Percentiles rank a stretch among this genome's conserved stretches.
Conservation (phyloP, 305 asterid species). For the Solanum hybrid region DNA sequence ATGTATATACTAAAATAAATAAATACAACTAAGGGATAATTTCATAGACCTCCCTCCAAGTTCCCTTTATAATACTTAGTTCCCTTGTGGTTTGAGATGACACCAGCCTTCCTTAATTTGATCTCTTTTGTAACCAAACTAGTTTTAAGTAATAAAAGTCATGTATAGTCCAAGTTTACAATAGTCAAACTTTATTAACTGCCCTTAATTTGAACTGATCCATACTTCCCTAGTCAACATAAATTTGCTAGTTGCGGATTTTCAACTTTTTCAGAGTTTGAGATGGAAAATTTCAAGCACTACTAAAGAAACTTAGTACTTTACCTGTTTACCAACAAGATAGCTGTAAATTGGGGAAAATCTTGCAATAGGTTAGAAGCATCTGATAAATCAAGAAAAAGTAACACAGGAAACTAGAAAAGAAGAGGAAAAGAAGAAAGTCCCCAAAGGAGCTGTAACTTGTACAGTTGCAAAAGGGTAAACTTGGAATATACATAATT, state of each 20-base stretch:
- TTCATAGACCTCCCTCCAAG: not conserved
- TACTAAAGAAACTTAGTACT: not conserved
- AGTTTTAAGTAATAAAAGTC: not conserved
- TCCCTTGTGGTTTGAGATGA: not conserved
- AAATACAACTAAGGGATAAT: not conserved
- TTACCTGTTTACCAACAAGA: not conserved
- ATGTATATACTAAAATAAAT: not conserved
- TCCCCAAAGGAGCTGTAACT: not conserved
- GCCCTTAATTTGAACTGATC: not conserved
- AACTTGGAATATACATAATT: not conserved
- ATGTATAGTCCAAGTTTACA: not conserved
- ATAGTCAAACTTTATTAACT: not conserved
- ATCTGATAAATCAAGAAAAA: not conserved
- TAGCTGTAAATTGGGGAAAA: not conserved
- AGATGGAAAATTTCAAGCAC: not conserved
- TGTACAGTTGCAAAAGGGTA: not conserved
- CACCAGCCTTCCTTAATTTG: not conserved
- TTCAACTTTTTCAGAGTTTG: not conserved
- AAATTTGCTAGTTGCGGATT: not conserved
- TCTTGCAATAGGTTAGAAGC: not conserved
- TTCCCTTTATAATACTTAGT: not conserved
- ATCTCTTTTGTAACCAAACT: not conserved
- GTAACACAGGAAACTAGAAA: not conserved
- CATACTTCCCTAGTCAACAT: not conserved
- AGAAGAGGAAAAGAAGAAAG: not conserved